These are phyloP conservation scores for Scenedesmus sp. DNA, from an alignment of 163 green algal species.

Conservation along the genomic window DNA sequence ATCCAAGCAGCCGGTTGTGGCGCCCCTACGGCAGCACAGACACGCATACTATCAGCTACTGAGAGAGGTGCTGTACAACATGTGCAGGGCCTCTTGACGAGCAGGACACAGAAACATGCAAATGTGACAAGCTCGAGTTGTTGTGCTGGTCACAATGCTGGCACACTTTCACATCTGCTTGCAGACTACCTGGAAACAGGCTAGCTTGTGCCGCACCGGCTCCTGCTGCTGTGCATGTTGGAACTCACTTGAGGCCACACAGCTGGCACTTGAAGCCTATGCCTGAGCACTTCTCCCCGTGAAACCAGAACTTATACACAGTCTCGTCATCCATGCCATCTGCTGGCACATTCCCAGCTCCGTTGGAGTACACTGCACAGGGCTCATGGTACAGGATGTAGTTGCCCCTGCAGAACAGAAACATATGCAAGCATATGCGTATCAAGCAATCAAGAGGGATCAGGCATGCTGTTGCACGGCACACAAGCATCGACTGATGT, in stretches of 20 bases:
- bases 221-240: not conserved
- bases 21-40: slow-evolving; percentile 29
- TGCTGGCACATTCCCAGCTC: not conserved
- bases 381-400: slow-evolving; percentile 57
- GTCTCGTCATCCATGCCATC: slow-evolving; percentile 41
- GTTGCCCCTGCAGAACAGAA: slow-evolving; percentile 14
- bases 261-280: slow-evolving; percentile 53
- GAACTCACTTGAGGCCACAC: slow-evolving; percentile 46
- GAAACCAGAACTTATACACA: slow-evolving; percentile 32
- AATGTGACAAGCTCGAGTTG: no score
- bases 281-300: slow-evolving; percentile 40
- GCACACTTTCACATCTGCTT: not conserved
- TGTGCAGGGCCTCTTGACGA: no score
- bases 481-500: no score
- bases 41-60: no score
- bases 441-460: not conserved
- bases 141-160: not conserved
- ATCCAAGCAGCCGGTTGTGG: slow-evolving; percentile 49
- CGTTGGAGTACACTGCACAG: slow-evolving; percentile 52
- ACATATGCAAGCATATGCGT: not conserved
- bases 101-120: not conserved
- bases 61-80: not conserved
- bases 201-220: not conserved
- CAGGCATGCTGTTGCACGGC: not conserved
- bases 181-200: not conserved